Conservation (phyloP, 1,284 basidiomycete genomes). For the Leccinum subrobustum region DNA sequence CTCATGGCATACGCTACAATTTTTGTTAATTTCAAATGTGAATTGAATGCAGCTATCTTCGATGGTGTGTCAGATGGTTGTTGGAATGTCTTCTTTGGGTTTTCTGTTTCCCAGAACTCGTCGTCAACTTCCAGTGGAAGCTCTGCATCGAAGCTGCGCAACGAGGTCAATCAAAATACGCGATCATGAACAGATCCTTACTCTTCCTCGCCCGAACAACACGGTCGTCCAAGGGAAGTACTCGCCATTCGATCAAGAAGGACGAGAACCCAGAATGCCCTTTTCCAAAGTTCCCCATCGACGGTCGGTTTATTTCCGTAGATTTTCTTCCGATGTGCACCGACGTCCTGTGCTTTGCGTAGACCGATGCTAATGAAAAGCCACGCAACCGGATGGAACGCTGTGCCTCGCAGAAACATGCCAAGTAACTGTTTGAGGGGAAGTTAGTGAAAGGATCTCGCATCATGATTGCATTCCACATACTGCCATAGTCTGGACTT, state of each 20-base stretch:
- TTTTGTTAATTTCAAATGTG: constrained; percentile 67
- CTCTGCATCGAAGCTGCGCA: constrained; percentile 70
- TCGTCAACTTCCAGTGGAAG: constrained; percentile 84
- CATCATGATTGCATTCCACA: constrained; percentile 21
- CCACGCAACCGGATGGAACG: constrained; percentile 63
- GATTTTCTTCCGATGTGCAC: constrained; percentile 59
- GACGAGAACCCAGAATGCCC: constrained; percentile 74
- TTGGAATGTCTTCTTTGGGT: constrained; percentile 48
- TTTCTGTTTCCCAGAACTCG: constrained; percentile 72
- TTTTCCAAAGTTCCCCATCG: constrained; percentile 75
- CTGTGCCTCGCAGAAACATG: constrained; percentile 53
- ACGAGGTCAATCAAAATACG: constrained; percentile 9
- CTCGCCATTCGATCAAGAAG: constrained; percentile 64
- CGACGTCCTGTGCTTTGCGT: constrained; percentile 68
- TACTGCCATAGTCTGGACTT: constrained; percentile 66
- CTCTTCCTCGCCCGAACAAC: constrained; percentile 78
- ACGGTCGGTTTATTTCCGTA: constrained; percentile 46
- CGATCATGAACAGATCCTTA: constrained; percentile 36
- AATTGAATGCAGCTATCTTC: constrained; percentile 61
- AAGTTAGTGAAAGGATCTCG: constrained; percentile 2
- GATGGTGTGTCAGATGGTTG: constrained; percentile 69
- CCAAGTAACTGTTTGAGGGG: constrained; percentile 40
- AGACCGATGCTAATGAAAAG: constrained; percentile 64
- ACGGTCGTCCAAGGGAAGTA: constrained; percentile 68
- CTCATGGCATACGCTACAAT: constrained; percentile 70